Evolutionary conservation across 352 stramenopile species (phyloP), one percentile per base, ranked within the genome.

Genomic region (Phytophthora sojae): DNA sequence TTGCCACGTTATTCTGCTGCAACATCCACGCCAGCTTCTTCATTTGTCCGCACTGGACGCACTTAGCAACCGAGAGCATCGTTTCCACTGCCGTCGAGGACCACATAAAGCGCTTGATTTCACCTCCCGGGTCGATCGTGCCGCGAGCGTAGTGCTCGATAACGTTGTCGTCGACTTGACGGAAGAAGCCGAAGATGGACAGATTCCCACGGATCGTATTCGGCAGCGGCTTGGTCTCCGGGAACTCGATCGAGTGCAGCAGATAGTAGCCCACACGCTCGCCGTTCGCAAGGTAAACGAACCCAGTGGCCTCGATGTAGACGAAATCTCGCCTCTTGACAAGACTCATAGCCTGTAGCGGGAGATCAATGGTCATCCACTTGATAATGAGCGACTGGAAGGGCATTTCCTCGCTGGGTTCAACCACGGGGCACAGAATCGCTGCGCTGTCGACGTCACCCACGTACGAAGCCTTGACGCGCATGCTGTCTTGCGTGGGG

Each of bases 1-100:
- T 30, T 2, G 66, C 32, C 8, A 51, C 67, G 21, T 69, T 53
- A 29, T 26, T 51, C 6, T 62, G 55, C 29, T 75, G 61, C 7
- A 76, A 17, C 57, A 71, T 64, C 79, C 81, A 89, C 54, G 76
- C 65, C 14, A 88, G 67, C 57, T 88, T 90, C 56, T 83, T 82
- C 77, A 86, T 81, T n/a, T 84, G 75, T 2, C 72, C 76, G 56
- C 78, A 90, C 35, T 83, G 63, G 23, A 81, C 73, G 69, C 77
- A 75, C 6, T 70, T 66, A 2, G 61, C 71, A 2, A 62, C 47
- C 0, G 79, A 75, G n/a, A 85, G 42, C 35, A 89, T 56, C 1
- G 56, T 52, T 12, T 83, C 66, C 9, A 67, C 61, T 4, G 53
- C 61, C 2, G 76, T 73, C 25, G 59, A 68, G 11, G 74, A 58